Percentiles rank a stretch among this genome's conserved stretches.
Conservation (phyloP, 371 early-diverging fungal genomes). For the Rhizomucor miehei region DNA sequence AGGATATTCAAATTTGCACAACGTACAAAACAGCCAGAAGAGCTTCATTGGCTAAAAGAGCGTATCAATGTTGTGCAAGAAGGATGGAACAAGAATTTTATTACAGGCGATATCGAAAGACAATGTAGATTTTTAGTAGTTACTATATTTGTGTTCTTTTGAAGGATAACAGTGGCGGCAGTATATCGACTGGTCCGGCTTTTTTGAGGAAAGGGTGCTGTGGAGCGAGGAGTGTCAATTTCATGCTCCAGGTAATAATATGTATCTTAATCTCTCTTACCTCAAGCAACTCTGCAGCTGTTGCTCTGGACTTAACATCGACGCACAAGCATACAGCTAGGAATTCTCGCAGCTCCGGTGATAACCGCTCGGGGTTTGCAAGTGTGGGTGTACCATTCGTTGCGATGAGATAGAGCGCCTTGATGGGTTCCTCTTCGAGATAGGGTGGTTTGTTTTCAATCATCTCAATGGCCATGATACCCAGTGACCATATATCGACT, state of each 20-base stretch:
- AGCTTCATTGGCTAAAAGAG: too few relatives aligned
- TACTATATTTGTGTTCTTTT: constrained; percentile 15
- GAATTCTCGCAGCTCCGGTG: constrained; percentile 82
- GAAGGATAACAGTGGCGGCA: constrained; percentile 55
- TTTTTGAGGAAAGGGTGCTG: constrained; percentile 73
- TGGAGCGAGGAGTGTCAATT: too few relatives aligned
- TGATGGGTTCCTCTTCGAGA: constrained; percentile 90
- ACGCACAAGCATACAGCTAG: constrained; percentile 88
- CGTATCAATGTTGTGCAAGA: too few relatives aligned
- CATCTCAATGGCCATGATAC: constrained; percentile 98
- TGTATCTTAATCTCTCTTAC: too few relatives aligned
- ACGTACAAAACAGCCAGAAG: too few relatives aligned
- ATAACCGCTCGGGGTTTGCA: constrained; percentile 81
- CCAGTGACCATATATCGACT: constrained; percentile 93
- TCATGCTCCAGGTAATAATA: not conserved
- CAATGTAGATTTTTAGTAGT: not conserved
- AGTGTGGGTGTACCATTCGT: constrained; percentile 96
- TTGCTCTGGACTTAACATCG: constrained; percentile 86
- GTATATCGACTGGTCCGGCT: constrained; percentile 50
- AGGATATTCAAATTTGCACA: too few relatives aligned
- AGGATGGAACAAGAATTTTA: too few relatives aligned
- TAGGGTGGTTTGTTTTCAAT: constrained; percentile 98
- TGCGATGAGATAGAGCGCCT: constrained; percentile 94
- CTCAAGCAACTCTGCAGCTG: constrained; percentile 76
- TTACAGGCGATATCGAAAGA: not conserved